phyloP scores from a whole-genome alignment of 306 rosid species.

The Prosopis cineraria region DNA sequence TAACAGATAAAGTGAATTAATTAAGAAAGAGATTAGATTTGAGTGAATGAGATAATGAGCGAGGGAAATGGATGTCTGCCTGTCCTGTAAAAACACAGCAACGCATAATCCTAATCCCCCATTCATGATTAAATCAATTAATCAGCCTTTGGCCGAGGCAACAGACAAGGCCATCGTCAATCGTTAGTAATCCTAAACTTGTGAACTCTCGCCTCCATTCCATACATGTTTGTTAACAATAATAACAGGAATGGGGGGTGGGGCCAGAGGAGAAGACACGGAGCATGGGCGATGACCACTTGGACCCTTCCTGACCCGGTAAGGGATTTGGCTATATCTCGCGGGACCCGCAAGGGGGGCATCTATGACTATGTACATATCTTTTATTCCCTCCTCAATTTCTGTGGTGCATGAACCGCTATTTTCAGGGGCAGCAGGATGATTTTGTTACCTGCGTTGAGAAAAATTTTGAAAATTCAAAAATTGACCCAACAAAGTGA shows the following conservation, averaged over 20 bases:
- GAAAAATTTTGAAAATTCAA: too few relatives aligned
- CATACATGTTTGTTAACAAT: not conserved
- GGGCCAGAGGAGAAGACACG: not conserved
- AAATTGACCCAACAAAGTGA: conserved; percentile 21
- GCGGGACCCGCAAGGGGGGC: conserved; percentile 40
- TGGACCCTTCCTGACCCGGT: conserved; percentile 42
- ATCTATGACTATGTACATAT: not conserved
- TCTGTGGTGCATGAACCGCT: conserved; percentile 31
- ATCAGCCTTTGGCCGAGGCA: not conserved
- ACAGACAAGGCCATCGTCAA: not conserved
- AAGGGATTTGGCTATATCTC: conserved; percentile 23
- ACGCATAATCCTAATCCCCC: not conserved
- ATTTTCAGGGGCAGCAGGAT: not conserved
- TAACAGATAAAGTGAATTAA: conserved; percentile 23
- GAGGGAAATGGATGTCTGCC: conserved; percentile 40
- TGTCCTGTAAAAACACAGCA: conserved; percentile 37
- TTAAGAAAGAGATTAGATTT: conserved; percentile 29
- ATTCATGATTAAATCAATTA: not conserved
- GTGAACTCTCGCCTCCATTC: too few relatives aligned
- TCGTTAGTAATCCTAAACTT: not conserved
- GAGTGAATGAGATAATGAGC: conserved; percentile 44
- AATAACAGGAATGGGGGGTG: not conserved
- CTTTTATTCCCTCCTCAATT: not conserved
- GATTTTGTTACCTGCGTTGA: too few relatives aligned
- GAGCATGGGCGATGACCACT: conserved; percentile 34